Base-by-base conservation (phyloP, 352 stramenopile species). In the Phytophthora cryptogea region DNA sequence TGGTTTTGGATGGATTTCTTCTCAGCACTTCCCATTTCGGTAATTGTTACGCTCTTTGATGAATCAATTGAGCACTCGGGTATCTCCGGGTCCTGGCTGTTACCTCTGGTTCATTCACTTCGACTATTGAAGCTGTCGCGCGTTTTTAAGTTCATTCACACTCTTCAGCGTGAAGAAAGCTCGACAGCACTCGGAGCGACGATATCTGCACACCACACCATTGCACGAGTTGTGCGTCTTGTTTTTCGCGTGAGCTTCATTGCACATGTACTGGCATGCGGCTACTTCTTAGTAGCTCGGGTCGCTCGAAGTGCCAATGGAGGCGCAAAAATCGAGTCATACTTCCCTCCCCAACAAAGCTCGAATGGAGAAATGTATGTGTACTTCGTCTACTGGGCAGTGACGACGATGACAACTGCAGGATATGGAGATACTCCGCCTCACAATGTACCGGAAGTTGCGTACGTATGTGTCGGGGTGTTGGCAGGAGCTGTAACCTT, bases 61-160 rank as follows among this genome's bases (percentile, higher is more conserved):
- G 13, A 72, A 27, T 65, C 54, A 9, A 58, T 77, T 13, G 3
- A 69, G 10, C 43, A 42, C 3, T 28, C 41, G 13, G 16, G 47
- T 27, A 36, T 41, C 3, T 27, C 30, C 6, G 52, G 44, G 6
- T 70, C 65, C 0, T 72, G 58, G 51, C 70, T 68, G 1, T 62
- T 93, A 20, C 64, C 76, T n/a, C 59, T 93, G 16, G 68, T 90
- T 4, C 78, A 88, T 27, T 69, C 88, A 1, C 70, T 94, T 4
- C 80, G 90, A 0, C 41, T 97, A 20, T 53, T 97, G 8, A 97
- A 96, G 63, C 74, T 97, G 11, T 62, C 83, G 23, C 85, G 90
- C 1, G 70, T 97, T 16, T 74, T 97, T 53, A 97, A 96, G 63
- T 76, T 97, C 6, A 72, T 90, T 8, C 88, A 88, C 39, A 86